Evolutionary conservation across 1,284 basidiomycete species (phyloP), one percentile per base, ranked within the genome.

Genomic region (Boletus semigastroideus): DNA sequence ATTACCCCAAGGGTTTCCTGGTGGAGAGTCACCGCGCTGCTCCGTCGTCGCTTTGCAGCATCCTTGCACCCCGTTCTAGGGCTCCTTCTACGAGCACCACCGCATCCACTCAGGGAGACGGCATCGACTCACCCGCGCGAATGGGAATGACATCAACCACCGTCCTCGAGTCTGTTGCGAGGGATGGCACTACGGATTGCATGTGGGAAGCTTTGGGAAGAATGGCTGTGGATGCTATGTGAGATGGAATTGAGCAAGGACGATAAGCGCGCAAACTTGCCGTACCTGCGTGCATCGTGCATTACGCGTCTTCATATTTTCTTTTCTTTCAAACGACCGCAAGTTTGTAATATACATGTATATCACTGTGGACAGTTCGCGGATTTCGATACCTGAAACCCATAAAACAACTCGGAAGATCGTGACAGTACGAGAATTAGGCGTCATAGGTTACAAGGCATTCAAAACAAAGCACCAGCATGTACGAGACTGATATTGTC

Each of bases 161-260:
- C 14, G 44, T 25, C 27, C 33, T 13, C 13, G 30, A 42, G 2
- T 9, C 37, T 17, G 36, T 20, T 5, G 36, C 20, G 10, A 43
- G 19, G 27, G 41, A 64, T 9, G 50, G 50, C 13, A 5, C 51
- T n/a, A 25, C 54, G 10, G 52, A 56, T 30, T 36, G 19, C 12
- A 53, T 67, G 41, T 60, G 37, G 55, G 55, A 58, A 48, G 62
- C 54, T 8, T 40, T 68, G 34, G 65, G 34, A 20, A 67, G 58
- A 41, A 65, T 68, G 64, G 59, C 20, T 9, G 55, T 67, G 19
- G 55, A 58, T 46, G 43, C 58, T 22, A 6, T 20, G n/a, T 52
- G 43, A 62, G 46, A 40, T 30, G 20, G 25, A 31, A 34, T 19
- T 7, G 30, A 36, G 36, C 38, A 37, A 48, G 34, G 40, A n/a